Evolutionary conservation across 352 stramenopile genomes (phyloP).

Genomic region (Phytophthora sojae): DNA sequence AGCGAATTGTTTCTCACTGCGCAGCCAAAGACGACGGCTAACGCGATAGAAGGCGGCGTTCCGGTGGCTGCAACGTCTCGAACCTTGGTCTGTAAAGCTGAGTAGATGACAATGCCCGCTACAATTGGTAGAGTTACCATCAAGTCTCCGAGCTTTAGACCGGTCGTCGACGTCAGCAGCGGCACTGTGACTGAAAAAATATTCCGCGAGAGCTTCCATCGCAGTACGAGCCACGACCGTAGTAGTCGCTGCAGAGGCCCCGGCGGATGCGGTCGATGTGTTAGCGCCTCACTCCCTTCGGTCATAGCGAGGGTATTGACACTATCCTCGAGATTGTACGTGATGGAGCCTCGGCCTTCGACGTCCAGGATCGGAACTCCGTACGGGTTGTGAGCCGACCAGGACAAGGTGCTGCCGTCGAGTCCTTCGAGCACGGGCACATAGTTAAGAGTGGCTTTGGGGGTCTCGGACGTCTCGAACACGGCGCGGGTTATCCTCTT

Average conservation of each 20-base stretch:
- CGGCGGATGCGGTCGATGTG: conserved; percentile 17
- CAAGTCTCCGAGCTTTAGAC: conserved; percentile 52
- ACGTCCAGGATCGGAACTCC: conserved; percentile 40
- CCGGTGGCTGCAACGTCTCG: conserved; percentile 34
- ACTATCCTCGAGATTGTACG: conserved; percentile 37
- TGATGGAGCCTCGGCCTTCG: conserved; percentile 23
- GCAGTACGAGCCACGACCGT: conserved; percentile 41
- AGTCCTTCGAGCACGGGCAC: conserved; percentile 40
- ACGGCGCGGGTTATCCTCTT: conserved; percentile 21
- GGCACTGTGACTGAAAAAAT: conserved; percentile 42
- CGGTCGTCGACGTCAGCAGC: conserved; percentile 33
- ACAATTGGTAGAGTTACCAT: conserved; percentile 42
- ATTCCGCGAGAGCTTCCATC: conserved; percentile 41
- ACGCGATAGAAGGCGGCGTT: conserved; percentile 29
- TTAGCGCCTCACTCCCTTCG: conserved; percentile 11
- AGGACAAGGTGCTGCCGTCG: conserved; percentile 25
- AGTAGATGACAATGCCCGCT: conserved; percentile 2
- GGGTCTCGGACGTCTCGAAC: conserved; percentile 13
- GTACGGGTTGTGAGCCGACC: conserved; percentile 23
- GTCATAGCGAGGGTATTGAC: conserved; percentile 27
- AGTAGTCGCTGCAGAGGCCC: conserved; percentile 36
- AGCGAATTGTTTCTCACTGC: conserved; percentile 64
- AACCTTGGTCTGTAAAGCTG: conserved; percentile 16
- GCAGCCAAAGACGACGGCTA: conserved; percentile 54
- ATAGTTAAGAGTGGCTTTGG: conserved; percentile 30